Base-by-base conservation (phyloP, 768 basidiomycete genomes). In the Gelatoporia subvermispora region DNA sequence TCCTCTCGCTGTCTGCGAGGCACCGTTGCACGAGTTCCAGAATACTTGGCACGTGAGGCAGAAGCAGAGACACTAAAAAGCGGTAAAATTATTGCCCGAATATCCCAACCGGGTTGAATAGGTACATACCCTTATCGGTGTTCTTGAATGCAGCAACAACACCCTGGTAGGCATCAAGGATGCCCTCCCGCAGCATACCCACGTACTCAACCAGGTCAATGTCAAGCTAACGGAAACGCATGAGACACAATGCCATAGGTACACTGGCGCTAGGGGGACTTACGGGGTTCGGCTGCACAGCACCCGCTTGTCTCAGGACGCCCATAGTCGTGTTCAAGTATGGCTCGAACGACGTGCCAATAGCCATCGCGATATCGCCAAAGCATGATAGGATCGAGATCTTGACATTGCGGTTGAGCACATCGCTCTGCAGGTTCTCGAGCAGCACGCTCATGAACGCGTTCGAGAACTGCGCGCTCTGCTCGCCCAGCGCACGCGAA, bases 331-430 rank as follows among this genome's bases (percentile, higher is more conserved):
- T 90, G 49, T 84, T 82, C 42, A 96, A 73, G 65, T 88, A 99
- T 0, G 92, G 93, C 59, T 88, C 86, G 66, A 97, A 99, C 7
- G 74, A 71, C 11, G 81, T 72, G 2, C 91, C 91, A 53, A 97
- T 85, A 1, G 96, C 93, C 9, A 98, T 75, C 8, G 94, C 95
- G 56, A 99, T 87, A 62, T 99, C 96, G 18, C 95, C 96, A 60
- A 99, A 97, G 68, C 91, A 93, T 11, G 89, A 85, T 51, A 98
- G 68, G 60, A 98, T 90, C n/a, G 88, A 84, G 35, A 97, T 94
- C 76, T 99, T 99, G 65, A 97, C 96, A 55, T 88, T 88, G 41
- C 95, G 80, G 61, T 92, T 89, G 48, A 99, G 74, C 20, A 93
- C 82, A 0, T 93, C 85, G 56, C 88, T 92, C 65, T 91, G 88